A percentile compares a stretch with the other conserved stretches of the same genome.
These are phyloP conservation scores for Penicillium paneum DNA, from an alignment of 2,329 filamentous ascomycete genomes.

Conservation along the genomic window DNA sequence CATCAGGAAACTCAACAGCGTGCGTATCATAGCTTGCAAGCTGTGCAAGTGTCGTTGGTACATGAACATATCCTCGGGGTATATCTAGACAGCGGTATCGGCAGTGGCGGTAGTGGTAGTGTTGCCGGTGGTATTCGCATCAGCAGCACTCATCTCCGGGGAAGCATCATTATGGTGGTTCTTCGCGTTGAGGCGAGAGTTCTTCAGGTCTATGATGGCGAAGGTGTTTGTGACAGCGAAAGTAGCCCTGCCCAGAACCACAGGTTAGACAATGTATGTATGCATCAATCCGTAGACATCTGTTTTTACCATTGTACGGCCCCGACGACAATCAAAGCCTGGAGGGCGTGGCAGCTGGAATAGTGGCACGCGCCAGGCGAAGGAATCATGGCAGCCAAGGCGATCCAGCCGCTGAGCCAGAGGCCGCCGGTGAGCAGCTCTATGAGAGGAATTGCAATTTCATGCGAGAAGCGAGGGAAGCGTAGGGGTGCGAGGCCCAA, in stretches of 20 bases:
- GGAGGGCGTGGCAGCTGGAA: conserved; percentile 20
- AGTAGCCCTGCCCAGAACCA: conserved; percentile 14
- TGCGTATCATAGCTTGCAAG: neutral
- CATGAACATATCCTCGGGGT: neutral
- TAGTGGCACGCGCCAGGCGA: conserved; percentile 16
- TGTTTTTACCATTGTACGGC: conserved; percentile 22
- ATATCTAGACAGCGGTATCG: conserved; percentile 1
- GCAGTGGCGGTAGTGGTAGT: neutral
- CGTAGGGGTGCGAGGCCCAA: conserved; percentile 25
- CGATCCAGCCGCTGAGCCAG: conserved; percentile 25
- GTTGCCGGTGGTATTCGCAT: neutral
- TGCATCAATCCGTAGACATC: neutral
- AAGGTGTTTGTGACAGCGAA: conserved; percentile 24
- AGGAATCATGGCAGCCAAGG: conserved; percentile 21
- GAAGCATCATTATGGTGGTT: neutral
- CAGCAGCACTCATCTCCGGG: neutral
- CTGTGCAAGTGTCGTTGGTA: neutral
- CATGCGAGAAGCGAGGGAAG: conserved; percentile 23
- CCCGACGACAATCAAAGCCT: conserved; percentile 21
- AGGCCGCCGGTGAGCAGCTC: conserved; percentile 22
- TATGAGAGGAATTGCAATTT: conserved; percentile 20
- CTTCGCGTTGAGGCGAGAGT: conserved; percentile 17
- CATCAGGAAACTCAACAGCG: neutral
- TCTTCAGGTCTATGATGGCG: conserved; percentile 21
- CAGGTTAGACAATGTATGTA: neutral